Evolutionary conservation across 2,329 filamentous ascomycete species (phyloP).

Genomic region (Fusarium pseudonygamai): DNA sequence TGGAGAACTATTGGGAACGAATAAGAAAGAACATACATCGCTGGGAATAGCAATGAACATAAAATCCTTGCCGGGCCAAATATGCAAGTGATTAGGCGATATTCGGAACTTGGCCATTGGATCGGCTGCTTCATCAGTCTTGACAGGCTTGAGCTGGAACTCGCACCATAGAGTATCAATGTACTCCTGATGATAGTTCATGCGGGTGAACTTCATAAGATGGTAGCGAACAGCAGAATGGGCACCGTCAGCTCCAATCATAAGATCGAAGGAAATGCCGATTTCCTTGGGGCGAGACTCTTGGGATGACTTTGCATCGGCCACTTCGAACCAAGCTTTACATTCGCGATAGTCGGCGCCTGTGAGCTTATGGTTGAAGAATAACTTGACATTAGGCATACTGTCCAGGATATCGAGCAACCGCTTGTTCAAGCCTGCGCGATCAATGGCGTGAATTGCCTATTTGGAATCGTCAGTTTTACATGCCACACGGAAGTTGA

Average conservation of each 20-base stretch:
- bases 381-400: conserved; percentile 88
- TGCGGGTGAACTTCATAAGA: conserved; percentile 92
- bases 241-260: conserved; percentile 94
- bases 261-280: conserved; percentile 86
- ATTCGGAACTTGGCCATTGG: conserved; percentile 72
- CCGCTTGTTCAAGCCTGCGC: conserved; percentile 81
- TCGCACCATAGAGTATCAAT: conserved; percentile 98
- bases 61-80: conserved; percentile 92
- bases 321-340: conserved; percentile 86
- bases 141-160: conserved; percentile 76
- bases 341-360: conserved; percentile 84
- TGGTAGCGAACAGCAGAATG: conserved; percentile 92
- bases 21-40: conserved; percentile 54
- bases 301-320: conserved; percentile 47
- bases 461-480: conserved; percentile 49
- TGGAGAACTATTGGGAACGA: background rate
- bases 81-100: conserved; percentile 93
- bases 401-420: conserved; percentile 85
- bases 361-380: conserved; percentile 93
- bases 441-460: conserved; percentile 87
- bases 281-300: conserved; percentile 71
- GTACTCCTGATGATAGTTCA: conserved; percentile 94
- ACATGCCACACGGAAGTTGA: conserved; percentile 11
- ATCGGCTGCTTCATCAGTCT: conserved; percentile 42
- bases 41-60: conserved; percentile 99